These are phyloP conservation scores for Adansonia digitata DNA, from an alignment of 345 rosid species.

Conservation along the genomic window DNA sequence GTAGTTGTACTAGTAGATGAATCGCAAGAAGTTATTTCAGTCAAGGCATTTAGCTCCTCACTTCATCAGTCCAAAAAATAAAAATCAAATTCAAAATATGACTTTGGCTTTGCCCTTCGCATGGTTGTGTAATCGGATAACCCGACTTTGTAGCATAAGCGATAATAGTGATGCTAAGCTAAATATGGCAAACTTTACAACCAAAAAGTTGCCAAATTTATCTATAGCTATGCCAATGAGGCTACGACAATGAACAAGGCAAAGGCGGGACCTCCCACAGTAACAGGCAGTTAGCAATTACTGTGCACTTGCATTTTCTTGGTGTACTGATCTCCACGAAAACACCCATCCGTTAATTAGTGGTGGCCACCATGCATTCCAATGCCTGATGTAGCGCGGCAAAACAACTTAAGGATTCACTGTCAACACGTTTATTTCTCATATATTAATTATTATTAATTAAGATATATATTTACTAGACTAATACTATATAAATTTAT, in stretches of 20 bases:
- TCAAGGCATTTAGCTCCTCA: too few species aligned
- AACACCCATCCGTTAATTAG: background rate
- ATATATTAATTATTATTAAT: too few species aligned
- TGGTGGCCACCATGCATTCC: background rate
- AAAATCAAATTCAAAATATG: background rate
- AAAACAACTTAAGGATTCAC: background rate
- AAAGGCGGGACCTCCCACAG: too few species aligned
- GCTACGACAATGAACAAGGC: background rate
- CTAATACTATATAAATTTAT: too few species aligned
- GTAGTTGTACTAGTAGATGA: too few species aligned
- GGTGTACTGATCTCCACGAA: too few species aligned
- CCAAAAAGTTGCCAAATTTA: background rate
- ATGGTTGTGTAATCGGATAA: background rate
- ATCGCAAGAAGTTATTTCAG: too few species aligned
- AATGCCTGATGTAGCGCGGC: background rate
- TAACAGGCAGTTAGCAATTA: too few species aligned
- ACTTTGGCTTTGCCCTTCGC: background rate
- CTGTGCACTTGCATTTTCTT: too few species aligned
- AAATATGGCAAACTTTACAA: background rate
- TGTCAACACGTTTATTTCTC: background rate
- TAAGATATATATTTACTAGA: too few species aligned
- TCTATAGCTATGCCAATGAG: background rate
- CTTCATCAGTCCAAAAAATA: background rate
- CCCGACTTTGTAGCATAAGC: background rate
- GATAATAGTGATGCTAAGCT: background rate